A percentile compares a stretch with the other conserved stretches of the same genome.
These are phyloP conservation scores for Globisporangium spiculum DNA, from an alignment of 352 stramenopile species.

Conservation along the genomic window DNA sequence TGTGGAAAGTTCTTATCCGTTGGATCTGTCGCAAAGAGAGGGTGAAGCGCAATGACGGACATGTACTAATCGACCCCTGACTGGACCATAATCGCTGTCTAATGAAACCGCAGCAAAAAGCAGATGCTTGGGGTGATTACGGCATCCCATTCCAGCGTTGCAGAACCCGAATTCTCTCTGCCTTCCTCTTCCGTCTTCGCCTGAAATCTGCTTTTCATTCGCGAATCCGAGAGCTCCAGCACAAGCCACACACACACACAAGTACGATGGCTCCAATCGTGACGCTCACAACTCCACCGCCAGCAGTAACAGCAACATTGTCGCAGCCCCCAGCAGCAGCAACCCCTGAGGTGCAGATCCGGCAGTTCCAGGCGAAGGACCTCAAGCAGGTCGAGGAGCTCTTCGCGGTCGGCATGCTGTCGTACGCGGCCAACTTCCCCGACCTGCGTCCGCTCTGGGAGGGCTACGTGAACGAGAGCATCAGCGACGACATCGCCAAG, in stretches of 20 bases:
- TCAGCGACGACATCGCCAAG: slow-evolving; percentile 27
- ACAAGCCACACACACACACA: neutral
- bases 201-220: neutral
- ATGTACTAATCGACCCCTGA: slow-evolving; percentile 1
- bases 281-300: neutral
- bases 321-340: neutral
- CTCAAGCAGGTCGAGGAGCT: slow-evolving; percentile 21
- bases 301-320: too few relatives aligned
- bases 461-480: slow-evolving; percentile 9
- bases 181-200: neutral
- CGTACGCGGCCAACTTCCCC: slow-evolving; percentile 2
- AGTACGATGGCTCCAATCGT: neutral
- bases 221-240: neutral
- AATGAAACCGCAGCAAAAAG: neutral
- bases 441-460: neutral
- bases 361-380: slow-evolving; percentile 21
- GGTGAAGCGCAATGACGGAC: neutral
- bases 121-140: slow-evolving; percentile 3
- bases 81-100: neutral
- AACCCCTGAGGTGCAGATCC: slow-evolving; percentile 17
- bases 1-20: neutral
- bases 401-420: slow-evolving; percentile 12
- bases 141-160: neutral
- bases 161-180: neutral
- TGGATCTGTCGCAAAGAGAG: neutral